phyloP scores from a whole-genome alignment of 352 stramenopile species.

The Phytopythium montanum region DNA sequence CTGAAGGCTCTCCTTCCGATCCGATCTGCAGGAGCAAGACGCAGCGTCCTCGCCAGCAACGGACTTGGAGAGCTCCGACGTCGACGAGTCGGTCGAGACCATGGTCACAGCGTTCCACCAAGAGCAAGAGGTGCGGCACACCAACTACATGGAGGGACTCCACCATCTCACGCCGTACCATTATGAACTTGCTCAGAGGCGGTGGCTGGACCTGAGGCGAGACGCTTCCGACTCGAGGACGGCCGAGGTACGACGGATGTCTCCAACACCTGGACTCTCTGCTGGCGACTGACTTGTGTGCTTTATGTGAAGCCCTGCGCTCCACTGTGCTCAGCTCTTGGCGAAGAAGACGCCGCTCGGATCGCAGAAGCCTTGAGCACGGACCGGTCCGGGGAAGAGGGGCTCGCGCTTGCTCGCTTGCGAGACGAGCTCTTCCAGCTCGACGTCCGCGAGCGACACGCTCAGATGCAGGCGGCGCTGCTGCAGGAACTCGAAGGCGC shows the following conservation, averaged over 20 bases:
- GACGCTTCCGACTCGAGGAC: not conserved
- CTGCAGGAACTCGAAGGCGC: conserved; percentile 32
- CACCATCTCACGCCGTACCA: not conserved
- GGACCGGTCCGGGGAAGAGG: not conserved
- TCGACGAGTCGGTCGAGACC: not conserved
- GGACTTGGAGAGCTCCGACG: not conserved
- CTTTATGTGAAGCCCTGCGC: not conserved
- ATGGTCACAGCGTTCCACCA: conserved; percentile 2
- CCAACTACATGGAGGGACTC: not conserved
- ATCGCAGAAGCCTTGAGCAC: conserved; percentile 17
- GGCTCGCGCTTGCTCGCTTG: conserved; percentile 18
- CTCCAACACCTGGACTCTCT: not conserved
- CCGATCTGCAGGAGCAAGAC: not conserved
- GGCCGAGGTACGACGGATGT: not conserved
- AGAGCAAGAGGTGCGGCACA: conserved; percentile 3
- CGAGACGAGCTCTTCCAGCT: conserved; percentile 51
- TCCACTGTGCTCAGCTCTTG: conserved; percentile 5
- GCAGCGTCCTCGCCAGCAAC: not conserved
- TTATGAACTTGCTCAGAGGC: not conserved
- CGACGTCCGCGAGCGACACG: conserved; percentile 42
- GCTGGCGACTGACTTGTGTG: too few species aligned
- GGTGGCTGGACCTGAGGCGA: not conserved
- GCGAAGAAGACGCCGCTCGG: conserved; percentile 14
- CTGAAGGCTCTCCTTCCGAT: too few species aligned
- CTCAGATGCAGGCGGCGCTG: conserved; percentile 26